Evolutionary conservation across 1,139 yeast species (phyloP).

Genomic region (Diutina catenulata): DNA sequence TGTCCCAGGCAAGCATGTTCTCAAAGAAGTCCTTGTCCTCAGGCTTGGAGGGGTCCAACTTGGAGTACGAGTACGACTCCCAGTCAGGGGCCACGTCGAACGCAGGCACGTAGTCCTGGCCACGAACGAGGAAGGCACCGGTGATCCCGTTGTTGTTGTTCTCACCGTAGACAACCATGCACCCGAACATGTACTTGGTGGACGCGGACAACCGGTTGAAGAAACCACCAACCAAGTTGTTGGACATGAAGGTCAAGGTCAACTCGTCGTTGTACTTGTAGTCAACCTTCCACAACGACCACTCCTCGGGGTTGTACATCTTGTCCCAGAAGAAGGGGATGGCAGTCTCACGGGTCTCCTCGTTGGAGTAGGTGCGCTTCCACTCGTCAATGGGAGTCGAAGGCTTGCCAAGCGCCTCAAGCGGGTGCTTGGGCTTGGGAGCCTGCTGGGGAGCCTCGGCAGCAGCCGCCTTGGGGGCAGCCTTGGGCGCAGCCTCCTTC

Average conservation of each 20-base stretch:
- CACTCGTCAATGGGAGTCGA: conserved; percentile 77
- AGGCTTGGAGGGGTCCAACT: conserved; percentile 55
- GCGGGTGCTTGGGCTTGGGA: conserved; percentile 85
- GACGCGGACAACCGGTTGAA: conserved; percentile 91
- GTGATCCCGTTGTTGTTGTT: conserved; percentile 96
- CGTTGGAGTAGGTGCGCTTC: conserved; percentile 96
- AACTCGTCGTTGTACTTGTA: conserved; percentile 98
- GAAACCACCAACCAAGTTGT: conserved; percentile 97
- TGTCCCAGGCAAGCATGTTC: conserved; percentile 82
- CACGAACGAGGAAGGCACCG: conserved; percentile 92
- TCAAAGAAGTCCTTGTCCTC: conserved; percentile 60
- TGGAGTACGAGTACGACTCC: conserved; percentile 70
- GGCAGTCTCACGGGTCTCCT: conserved; percentile 90
- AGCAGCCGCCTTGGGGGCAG: conserved; percentile 24
- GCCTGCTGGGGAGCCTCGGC: conserved; percentile 30
- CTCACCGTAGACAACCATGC: conserved; percentile 92
- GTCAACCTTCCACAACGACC: conserved; percentile 92
- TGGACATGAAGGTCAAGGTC: conserved; percentile 95
- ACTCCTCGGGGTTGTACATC: conserved; percentile 83
- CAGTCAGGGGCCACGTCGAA: conserved; percentile 99
- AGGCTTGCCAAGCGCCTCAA: conserved; percentile 69
- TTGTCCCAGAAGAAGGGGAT: conserved; percentile 96
- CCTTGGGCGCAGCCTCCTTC: conserved; percentile 12
- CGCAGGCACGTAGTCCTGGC: conserved; percentile 84
- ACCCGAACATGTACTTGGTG: conserved; percentile 89